phyloP scores from a whole-genome alignment of 192 early-diverging fungal genomes.

The Piromyces finnis region DNA sequence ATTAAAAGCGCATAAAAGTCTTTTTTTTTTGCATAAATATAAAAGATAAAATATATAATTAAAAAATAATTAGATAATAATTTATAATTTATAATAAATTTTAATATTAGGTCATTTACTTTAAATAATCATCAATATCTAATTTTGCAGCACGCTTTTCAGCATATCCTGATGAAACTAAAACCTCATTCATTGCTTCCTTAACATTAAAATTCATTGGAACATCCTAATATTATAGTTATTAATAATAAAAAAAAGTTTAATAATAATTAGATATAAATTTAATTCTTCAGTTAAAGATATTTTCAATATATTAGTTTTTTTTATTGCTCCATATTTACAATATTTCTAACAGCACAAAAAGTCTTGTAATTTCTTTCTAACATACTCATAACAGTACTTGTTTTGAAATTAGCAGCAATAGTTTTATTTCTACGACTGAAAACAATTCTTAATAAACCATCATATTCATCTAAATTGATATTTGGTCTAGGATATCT shows the following conservation, averaged over 20 bases:
- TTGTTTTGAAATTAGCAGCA: slow-evolving; percentile 75
- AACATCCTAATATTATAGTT: slow-evolving; percentile 24
- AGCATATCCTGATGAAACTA: slow-evolving; percentile 45
- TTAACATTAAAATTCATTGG: slow-evolving; percentile 67
- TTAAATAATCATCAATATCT: slow-evolving; percentile 87
- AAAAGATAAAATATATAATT: not conserved
- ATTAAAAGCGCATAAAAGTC: slow-evolving; percentile 73
- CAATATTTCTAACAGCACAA: slow-evolving; percentile 60
- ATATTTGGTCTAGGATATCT: slow-evolving; percentile 85
- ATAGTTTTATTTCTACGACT: slow-evolving; percentile 88
- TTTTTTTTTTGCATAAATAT: slow-evolving; percentile 3
- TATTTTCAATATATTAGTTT: no score
- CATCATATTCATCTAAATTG: slow-evolving; percentile 93
- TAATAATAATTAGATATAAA: no score
- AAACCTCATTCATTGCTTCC: slow-evolving; percentile 47
- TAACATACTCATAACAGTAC: slow-evolving; percentile 69
- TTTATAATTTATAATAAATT: no score
- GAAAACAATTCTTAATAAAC: slow-evolving; percentile 82
- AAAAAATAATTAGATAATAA: no score
- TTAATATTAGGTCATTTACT: no score
- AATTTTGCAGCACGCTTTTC: slow-evolving; percentile 74
- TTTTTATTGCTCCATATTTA: slow-evolving; percentile 5
- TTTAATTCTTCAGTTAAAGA: no score
- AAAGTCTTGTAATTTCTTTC: slow-evolving; percentile 93
- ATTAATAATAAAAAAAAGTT: no score